Conservation (phyloP, 176 grass and related monocot species). For the Ampelocalamus luodianensis region DNA sequence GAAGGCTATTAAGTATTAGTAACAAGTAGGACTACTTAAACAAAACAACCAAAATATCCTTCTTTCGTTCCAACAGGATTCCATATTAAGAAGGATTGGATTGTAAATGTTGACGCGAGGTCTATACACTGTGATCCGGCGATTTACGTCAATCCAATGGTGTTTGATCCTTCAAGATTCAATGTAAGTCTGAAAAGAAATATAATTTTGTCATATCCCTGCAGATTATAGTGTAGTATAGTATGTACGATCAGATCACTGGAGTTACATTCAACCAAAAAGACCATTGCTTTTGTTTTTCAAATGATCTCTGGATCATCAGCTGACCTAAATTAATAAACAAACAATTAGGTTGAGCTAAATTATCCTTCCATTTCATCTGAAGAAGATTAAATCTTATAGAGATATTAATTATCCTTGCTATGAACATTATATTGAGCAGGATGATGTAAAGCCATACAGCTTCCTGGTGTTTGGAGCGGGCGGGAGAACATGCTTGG, state of each 20-base stretch:
- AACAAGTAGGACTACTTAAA: not conserved
- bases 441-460: slow-evolving; percentile 64
- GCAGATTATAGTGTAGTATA: not conserved
- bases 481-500: slow-evolving; percentile 76
- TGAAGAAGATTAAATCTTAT: too few species aligned
- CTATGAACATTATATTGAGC: slow-evolving; percentile 15
- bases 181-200: slow-evolving; percentile 36
- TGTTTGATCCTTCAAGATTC: slow-evolving; percentile 85
- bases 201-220: not conserved
- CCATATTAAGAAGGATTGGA: slow-evolving; percentile 75
- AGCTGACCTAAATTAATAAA: too few species aligned
- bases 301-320: too few species aligned
- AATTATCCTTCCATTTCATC: too few species aligned
- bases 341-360: too few species aligned
- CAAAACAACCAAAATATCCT: not conserved
- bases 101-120: slow-evolving; percentile 87
- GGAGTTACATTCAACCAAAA: too few species aligned
- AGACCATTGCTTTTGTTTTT: too few species aligned
- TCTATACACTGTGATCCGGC: slow-evolving; percentile 73
- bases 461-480: slow-evolving; percentile 85
- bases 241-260: too few species aligned
- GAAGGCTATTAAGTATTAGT: not conserved
- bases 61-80: slow-evolving; percentile 50
- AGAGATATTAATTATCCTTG: too few species aligned
- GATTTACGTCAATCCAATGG: slow-evolving; percentile 58